Evolutionary conservation across 148 eudicot genomes (phyloP).

Genomic region (Nepenthes gracilis): DNA sequence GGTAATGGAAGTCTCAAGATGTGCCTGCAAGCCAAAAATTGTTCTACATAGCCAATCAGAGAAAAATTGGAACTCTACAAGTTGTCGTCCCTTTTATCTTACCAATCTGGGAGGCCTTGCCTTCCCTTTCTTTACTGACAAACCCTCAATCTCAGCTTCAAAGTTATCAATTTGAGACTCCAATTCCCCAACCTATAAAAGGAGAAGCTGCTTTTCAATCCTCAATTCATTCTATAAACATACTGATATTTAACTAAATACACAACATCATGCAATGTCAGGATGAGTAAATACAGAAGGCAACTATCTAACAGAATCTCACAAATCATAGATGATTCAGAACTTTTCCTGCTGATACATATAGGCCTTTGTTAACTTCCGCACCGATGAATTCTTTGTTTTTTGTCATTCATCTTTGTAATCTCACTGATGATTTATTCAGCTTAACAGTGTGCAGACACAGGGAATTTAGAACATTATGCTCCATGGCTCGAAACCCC

Average conservation of each 20-base stretch:
- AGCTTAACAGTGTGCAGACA: too few relatives aligned
- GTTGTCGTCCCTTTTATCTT: conserved; percentile 9
- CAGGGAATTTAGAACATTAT: too few relatives aligned
- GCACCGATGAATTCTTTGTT: too few relatives aligned
- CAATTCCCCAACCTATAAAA: conserved; percentile 74
- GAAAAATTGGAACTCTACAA: neutral
- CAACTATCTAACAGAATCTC: too few relatives aligned
- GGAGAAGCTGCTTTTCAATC: neutral
- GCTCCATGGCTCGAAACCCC: too few relatives aligned
- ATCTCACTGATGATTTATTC: too few relatives aligned
- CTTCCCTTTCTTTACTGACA: conserved; percentile 93
- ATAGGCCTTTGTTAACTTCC: too few relatives aligned
- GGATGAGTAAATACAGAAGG: too few relatives aligned
- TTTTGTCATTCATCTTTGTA: too few relatives aligned
- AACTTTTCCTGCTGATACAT: too few relatives aligned
- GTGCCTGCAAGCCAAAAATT: conserved; percentile 41
- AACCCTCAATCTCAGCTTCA: conserved; percentile 98
- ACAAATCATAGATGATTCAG: too few relatives aligned
- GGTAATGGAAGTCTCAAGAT: conserved; percentile 82
- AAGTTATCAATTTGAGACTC: conserved; percentile 92
- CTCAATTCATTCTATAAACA: neutral
- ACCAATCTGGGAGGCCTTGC: conserved; percentile 99
- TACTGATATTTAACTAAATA: neutral
- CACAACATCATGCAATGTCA: neutral
- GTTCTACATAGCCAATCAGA: conserved; percentile 3